Conservation (phyloP, 768 basidiomycete genomes). For the Mycena alexandri region DNA sequence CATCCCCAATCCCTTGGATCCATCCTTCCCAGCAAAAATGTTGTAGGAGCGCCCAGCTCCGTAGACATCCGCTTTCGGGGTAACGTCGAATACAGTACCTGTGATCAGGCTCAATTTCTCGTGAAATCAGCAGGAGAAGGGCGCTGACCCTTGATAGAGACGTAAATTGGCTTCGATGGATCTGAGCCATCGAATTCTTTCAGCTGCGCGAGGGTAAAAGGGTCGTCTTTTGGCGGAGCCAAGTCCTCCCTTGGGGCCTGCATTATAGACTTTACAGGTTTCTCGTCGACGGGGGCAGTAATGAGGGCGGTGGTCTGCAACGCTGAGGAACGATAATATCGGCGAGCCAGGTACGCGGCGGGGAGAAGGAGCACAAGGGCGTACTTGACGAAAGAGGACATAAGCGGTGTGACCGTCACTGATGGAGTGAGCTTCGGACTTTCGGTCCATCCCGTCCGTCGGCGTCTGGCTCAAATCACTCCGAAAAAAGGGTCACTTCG, state of each 20-base stretch:
- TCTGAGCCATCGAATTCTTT: constrained; percentile 80
- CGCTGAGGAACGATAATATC: constrained; percentile 12
- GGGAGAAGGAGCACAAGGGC: constrained; percentile 19
- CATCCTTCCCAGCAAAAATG: constrained; percentile 95
- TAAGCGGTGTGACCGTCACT: too few species aligned
- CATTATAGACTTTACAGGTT: constrained; percentile 71
- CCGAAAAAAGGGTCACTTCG: too few species aligned
- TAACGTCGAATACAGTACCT: constrained; percentile 94
- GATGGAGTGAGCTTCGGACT: too few species aligned
- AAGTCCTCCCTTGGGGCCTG: constrained; percentile 73
- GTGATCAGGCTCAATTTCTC: neutral
- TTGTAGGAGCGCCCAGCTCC: constrained; percentile 84
- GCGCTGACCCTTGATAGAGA: constrained; percentile 88
- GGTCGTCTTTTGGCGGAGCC: constrained; percentile 81
- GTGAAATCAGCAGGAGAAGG: neutral
- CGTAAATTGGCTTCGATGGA: constrained; percentile 79
- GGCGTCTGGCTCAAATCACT: too few species aligned
- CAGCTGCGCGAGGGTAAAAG: constrained; percentile 78
- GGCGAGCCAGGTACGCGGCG: constrained; percentile 20
- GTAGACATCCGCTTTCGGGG: constrained; percentile 88
- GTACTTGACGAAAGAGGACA: too few species aligned
- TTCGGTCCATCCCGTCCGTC: too few species aligned
- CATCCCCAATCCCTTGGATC: constrained; percentile 88
- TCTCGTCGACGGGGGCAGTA: neutral
- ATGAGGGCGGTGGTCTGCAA: neutral